A percentile compares a stretch with the other conserved stretches of the same genome.
These are phyloP conservation scores for Fibroporia radiculosa DNA, from an alignment of 768 basidiomycete species.

Conservation along the genomic window DNA sequence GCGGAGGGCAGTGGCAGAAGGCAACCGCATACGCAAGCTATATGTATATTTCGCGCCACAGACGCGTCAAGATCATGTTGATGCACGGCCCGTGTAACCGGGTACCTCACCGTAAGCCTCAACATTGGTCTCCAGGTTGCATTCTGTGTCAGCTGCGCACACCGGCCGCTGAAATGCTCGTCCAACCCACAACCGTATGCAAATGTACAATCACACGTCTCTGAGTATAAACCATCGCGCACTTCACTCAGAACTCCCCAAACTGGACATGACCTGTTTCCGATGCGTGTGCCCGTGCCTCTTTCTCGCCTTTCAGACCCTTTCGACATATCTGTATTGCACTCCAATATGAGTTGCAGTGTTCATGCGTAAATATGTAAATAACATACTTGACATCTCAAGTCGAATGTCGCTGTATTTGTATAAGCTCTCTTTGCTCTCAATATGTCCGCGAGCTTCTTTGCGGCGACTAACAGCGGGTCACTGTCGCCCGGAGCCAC, in stretches of 20 bases:
- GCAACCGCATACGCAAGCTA: background rate
- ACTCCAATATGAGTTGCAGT: slow-evolving; percentile 4
- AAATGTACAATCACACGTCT: no score
- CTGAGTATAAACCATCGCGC: no score
- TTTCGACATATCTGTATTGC: slow-evolving; percentile 62
- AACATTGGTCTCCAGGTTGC: no score
- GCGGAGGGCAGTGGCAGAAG: background rate
- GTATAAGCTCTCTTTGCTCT: slow-evolving; percentile 79
- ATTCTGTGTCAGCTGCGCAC: no score
- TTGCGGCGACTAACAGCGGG: slow-evolving; percentile 53
- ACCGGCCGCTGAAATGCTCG: no score
- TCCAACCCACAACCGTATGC: no score
- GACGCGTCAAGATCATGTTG: slow-evolving; percentile 8
- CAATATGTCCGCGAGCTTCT: slow-evolving; percentile 64
- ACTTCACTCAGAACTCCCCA: slow-evolving; percentile 73
- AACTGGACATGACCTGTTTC: slow-evolving; percentile 81
- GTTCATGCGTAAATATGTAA: background rate
- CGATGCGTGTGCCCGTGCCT: slow-evolving; percentile 80
- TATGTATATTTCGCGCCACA: slow-evolving; percentile 9
- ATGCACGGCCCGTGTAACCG: background rate
- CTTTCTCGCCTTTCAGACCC: slow-evolving; percentile 91
- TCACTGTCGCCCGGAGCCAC: slow-evolving; percentile 42
- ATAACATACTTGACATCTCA: slow-evolving; percentile 76
- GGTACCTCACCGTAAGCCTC: no score
- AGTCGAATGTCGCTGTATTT: slow-evolving; percentile 85